Base-by-base conservation (phyloP, 768 basidiomycete genomes). In the Hypholoma fasciculare region DNA sequence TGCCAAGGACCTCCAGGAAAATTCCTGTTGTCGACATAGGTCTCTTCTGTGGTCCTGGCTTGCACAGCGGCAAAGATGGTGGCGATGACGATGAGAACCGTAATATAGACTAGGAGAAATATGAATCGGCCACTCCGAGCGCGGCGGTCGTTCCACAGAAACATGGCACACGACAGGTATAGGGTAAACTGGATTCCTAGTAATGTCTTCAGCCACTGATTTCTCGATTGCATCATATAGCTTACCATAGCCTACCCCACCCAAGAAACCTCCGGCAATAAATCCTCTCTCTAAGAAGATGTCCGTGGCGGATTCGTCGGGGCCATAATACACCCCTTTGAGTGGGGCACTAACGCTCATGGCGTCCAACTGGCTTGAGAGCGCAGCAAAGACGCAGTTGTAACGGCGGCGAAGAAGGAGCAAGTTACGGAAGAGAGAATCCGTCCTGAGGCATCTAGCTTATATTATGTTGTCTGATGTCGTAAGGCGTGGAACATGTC, bases 1-100 rank as follows among this genome's bases (percentile, higher is more conserved):
- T 53, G 52, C 76, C 77, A 77, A 11, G 78, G 78, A 1, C 78
- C 77, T 23, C 67, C 72, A 40, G 75, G 72, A 54, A 69, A 75
- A 50, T 73, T 73, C 23, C 73, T 68, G 52, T 77, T 75, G 60
- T 76, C 72, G 38, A 77, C 67, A 49, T 76, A 76, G 16, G 73
- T 71, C 38, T 72, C 65, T 53, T 74, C 71, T 6, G 72, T 71
- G 7, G 72, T 76, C 37, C 73, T 68, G 3, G 74, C 73, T 58
- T 75, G 74, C 1, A 75, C 73, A 17, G 70, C 69, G 52, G 66
- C 62, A 57, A 70, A 78, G 12, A 77, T 59, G 1, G 74, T 74
- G 49, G 74, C 72, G 59, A 77, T 67, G 49, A 66, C 39, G 30
- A 78, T 49, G 36, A 77, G 69, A 20, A 72, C 23, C 12, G 72